phyloP scores from a whole-genome alignment of 805 yeast genomes.

The Metschnikowia baotianmanensis region DNA sequence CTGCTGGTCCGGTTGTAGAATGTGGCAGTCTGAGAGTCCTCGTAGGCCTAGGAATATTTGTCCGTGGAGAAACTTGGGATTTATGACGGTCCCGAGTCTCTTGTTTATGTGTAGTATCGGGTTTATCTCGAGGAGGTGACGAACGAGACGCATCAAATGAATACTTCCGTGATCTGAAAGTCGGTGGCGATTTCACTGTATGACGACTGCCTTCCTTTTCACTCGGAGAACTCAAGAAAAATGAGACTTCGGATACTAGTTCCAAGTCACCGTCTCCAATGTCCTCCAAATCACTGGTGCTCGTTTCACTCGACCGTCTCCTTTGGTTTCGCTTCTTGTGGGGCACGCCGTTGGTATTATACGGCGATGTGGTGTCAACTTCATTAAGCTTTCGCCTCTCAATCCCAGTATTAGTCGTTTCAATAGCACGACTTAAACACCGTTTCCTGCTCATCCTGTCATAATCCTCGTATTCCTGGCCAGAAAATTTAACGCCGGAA shows the following conservation, averaged over 20 bases:
- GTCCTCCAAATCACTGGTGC: constrained; percentile 12
- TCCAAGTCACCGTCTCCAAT: constrained; percentile 13
- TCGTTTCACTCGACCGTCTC: background rate
- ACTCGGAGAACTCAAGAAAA: constrained; percentile 5
- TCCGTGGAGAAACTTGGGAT: too few relatives aligned
- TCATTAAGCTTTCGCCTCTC: too few relatives aligned
- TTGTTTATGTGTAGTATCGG: background rate
- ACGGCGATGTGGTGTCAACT: too few relatives aligned
- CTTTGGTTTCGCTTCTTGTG: constrained; percentile 1
- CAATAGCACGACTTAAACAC: too few relatives aligned
- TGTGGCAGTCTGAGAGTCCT: too few relatives aligned
- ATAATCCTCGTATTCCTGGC: background rate
- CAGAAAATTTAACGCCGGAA: constrained; percentile 3
- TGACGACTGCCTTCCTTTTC: background rate
- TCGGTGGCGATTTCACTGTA: background rate
- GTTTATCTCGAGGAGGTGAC: background rate
- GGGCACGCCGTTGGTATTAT: too few relatives aligned
- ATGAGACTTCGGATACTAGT: constrained; percentile 9
- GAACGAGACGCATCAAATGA: background rate
- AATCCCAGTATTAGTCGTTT: too few relatives aligned
- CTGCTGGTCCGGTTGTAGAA: too few relatives aligned
- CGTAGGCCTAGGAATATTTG: too few relatives aligned
- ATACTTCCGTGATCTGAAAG: background rate
- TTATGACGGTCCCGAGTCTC: background rate
- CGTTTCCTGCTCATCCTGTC: too few relatives aligned